Conservation (phyloP, 1,284 basidiomycete species). For the Marasmius sp. region DNA sequence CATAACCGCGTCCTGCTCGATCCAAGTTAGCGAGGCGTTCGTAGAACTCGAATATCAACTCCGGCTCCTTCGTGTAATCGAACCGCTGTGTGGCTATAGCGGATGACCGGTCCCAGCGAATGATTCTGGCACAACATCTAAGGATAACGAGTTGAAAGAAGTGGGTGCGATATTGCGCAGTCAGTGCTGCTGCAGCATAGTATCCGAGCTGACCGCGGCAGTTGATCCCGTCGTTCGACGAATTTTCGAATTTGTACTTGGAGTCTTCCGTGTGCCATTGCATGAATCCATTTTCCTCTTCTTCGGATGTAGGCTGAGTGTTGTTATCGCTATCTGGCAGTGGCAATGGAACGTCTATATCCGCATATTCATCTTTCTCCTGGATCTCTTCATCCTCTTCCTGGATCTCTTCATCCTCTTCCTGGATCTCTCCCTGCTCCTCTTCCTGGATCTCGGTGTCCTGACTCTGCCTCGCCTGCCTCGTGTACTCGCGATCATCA, state of each 20-base stretch:
- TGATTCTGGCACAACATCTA: neutral
- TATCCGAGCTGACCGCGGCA: slow-evolving; percentile 1
- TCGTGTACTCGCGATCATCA: neutral
- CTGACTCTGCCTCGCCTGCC: neutral
- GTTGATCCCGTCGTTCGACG: neutral
- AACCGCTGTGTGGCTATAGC: neutral
- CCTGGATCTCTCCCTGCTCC: neutral
- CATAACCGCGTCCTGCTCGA: neutral
- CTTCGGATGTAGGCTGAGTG: neutral
- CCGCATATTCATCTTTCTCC: neutral
- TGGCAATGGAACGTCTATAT: neutral
- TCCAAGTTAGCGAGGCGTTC: neutral
- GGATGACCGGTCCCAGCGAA: neutral
- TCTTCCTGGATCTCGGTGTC: neutral
- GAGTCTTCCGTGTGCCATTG: neutral
- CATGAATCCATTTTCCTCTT: neutral
- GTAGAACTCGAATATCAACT: neutral
- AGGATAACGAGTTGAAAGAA: neutral
- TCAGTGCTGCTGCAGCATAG: neutral
- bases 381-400: neutral
- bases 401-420: no score
- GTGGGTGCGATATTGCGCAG: neutral
- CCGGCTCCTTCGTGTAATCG: neutral
- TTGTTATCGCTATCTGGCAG: neutral
- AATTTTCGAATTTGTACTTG: neutral